Percentiles rank a stretch among this genome's conserved stretches.
Evolutionary conservation across 768 basidiomycete genomes (phyloP).

Genomic region (Pleurotus tuoliensis): DNA sequence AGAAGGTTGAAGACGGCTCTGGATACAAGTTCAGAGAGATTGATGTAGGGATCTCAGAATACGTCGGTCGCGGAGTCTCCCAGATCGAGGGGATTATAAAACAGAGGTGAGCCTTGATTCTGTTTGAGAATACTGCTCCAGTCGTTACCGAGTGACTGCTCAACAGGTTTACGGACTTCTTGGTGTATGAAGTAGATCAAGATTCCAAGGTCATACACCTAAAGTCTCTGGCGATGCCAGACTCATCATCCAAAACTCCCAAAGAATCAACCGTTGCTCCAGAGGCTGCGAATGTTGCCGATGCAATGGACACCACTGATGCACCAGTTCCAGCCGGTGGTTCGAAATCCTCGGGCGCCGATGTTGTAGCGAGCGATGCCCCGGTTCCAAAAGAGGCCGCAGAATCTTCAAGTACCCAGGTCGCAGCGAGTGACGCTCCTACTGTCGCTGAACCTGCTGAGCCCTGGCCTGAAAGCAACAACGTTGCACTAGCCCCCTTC

Average conservation of each 20-base stretch:
- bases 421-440: too few species aligned
- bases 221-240: slow-evolving; percentile 72
- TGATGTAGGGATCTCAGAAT: slow-evolving; percentile 90
- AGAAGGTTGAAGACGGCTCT: slow-evolving; percentile 38
- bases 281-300: slow-evolving; percentile 14
- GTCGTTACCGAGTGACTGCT: not conserved
- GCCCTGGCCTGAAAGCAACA: slow-evolving; percentile 67
- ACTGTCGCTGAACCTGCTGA: slow-evolving; percentile 20
- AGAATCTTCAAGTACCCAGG: too few species aligned
- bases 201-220: slow-evolving; percentile 79
- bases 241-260: slow-evolving; percentile 42
- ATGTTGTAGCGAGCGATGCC: slow-evolving; percentile 4
- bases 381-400: not conserved
- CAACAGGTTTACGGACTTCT: slow-evolving; percentile 90
- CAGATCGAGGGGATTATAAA: slow-evolving; percentile 93
- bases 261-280: slow-evolving; percentile 11
- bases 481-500: slow-evolving; percentile 52
- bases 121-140: too few species aligned
- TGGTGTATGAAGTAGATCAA: slow-evolving; percentile 88
- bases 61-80: slow-evolving; percentile 65
- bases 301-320: slow-evolving; percentile 16
- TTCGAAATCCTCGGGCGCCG: slow-evolving; percentile 1
- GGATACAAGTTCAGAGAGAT: slow-evolving; percentile 64
- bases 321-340: too few species aligned
- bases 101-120: slow-evolving; percentile 62